Conservation (phyloP, 2,329 filamentous ascomycete genomes). For the Aspergillus pseudoglaucus region DNA sequence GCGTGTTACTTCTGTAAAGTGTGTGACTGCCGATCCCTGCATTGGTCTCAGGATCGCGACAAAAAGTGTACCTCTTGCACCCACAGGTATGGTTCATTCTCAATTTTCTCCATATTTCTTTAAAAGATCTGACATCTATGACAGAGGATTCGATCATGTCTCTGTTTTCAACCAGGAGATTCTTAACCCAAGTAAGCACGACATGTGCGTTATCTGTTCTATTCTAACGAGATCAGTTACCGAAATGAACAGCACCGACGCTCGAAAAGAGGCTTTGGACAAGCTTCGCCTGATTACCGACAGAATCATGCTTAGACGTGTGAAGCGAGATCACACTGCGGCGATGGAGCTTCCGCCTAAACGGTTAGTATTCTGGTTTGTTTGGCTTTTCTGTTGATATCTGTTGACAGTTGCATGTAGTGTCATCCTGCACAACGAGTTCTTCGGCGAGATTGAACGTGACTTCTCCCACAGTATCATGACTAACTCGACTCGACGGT, state of each 20-base stretch:
- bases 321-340: constrained; percentile 88
- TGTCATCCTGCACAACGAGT: constrained; percentile 84
- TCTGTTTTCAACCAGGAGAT: constrained; percentile 94
- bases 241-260: constrained; percentile 45
- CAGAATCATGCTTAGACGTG: constrained; percentile 88
- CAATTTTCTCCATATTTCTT: background rate
- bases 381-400: background rate
- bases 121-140: constrained; percentile 9
- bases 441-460: constrained; percentile 92
- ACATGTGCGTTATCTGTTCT: constrained; percentile 33
- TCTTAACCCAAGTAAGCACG: constrained; percentile 61
- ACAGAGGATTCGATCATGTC: constrained; percentile 57
- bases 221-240: constrained; percentile 43
- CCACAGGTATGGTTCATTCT: constrained; percentile 40
- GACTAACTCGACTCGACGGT: constrained; percentile 79
- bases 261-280: constrained; percentile 63
- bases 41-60: constrained; percentile 72
- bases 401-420: constrained; percentile 15
- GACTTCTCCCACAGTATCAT: constrained; percentile 96
- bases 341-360: constrained; percentile 97
- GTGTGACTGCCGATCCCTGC: constrained; percentile 71
- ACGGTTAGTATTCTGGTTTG: constrained; percentile 43
- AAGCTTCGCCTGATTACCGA: constrained; percentile 86
- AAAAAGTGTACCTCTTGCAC: constrained; percentile 66
- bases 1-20: constrained; percentile 90